Base-by-base conservation (phyloP, 2,329 filamentous ascomycete genomes). In the Aspergillus sp. region DNA sequence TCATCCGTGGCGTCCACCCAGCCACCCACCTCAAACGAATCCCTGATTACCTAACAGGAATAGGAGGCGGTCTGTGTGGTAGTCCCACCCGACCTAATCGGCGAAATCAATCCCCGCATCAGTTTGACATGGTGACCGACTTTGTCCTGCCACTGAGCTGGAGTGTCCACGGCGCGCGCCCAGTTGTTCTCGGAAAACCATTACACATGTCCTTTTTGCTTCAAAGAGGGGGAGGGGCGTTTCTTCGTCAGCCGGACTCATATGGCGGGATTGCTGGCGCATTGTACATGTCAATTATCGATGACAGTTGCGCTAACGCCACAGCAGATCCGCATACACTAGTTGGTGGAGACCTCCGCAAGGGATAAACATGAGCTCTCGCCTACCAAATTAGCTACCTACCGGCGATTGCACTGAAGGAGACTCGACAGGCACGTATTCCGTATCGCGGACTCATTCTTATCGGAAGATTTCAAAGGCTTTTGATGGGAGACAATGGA, bases 281-380 rank as follows among this genome's bases (percentile, higher is more conserved):
- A 20, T 48, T 26, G 9, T 48, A 48, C 46, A 36, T 48, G 46
- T 48, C 46, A 48, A 40, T 19, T 26, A 16, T 48, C 13, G 16
- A 20, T 41, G 46, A 41, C 46, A 48, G 46, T 48, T 48, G 33
- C 38, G 13, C 40, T 32, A 41, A 48, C 46, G 35, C 35, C 32
- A 47, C 45, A 36, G 32, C 35, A 45, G 10, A 45, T 17, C 16
- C 19, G 32, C 14, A 16, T 17, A 26, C 26, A 26, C 16, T 32
- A 45, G n/a, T 47, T 24, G 32, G 17, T 47, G 35, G 45, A 33
- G 26, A 33, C 7, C 26, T 8, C 45, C 20, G 46, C 35, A 48
- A 48, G 46, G 46, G 35, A 41, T n/a, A 16, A 30, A 30, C 9
- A 30, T 11, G 10, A 22, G 22, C 22, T 22, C 22, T 22, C 22